Evolutionary conservation across 2,329 filamentous ascomycete species (phyloP).

Genomic region (Paraphoma chrysanthemicola): DNA sequence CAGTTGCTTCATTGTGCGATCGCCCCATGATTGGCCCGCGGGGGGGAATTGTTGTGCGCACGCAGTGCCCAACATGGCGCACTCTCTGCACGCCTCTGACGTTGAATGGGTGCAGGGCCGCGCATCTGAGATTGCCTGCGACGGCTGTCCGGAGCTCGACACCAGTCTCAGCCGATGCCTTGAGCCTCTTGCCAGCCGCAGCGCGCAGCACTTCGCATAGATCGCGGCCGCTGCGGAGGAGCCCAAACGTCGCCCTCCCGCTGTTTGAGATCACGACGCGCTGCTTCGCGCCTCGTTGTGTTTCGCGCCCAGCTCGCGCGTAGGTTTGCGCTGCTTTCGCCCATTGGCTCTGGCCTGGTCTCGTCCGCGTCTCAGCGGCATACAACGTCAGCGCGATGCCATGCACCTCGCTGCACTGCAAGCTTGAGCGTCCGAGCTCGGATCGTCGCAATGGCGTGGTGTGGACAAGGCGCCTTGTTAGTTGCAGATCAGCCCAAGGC

Average conservation of each 20-base stretch:
- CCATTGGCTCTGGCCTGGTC: conserved; percentile 38
- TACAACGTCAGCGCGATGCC: conserved; percentile 35
- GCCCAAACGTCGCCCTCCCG: conserved; percentile 17
- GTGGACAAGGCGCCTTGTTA: conserved; percentile 18
- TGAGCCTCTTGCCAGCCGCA: background rate
- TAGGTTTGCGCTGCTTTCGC: conserved; percentile 4
- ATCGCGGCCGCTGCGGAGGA: background rate
- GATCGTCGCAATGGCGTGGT: conserved; percentile 24
- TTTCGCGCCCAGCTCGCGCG: conserved; percentile 20
- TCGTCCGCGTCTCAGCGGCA: conserved; percentile 41
- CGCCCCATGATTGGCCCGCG: conserved; percentile 20
- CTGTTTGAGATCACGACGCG: conserved; percentile 6
- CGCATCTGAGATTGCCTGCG: background rate
- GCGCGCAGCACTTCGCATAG: background rate
- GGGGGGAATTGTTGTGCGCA: conserved; percentile 22
- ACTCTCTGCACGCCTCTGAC: background rate
- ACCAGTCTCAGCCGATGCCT: background rate
- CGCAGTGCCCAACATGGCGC: background rate
- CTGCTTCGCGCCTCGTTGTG: conserved; percentile 20
- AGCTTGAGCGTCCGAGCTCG: conserved; percentile 33
- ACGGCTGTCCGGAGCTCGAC: background rate
- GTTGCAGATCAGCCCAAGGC: conserved; percentile 32
- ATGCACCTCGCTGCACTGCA: conserved; percentile 15
- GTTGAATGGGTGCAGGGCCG: background rate
- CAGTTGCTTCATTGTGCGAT: conserved; percentile 4